phyloP scores from a whole-genome alignment of 371 early-diverging fungal species.

The Gilbertella persicaria region DNA sequence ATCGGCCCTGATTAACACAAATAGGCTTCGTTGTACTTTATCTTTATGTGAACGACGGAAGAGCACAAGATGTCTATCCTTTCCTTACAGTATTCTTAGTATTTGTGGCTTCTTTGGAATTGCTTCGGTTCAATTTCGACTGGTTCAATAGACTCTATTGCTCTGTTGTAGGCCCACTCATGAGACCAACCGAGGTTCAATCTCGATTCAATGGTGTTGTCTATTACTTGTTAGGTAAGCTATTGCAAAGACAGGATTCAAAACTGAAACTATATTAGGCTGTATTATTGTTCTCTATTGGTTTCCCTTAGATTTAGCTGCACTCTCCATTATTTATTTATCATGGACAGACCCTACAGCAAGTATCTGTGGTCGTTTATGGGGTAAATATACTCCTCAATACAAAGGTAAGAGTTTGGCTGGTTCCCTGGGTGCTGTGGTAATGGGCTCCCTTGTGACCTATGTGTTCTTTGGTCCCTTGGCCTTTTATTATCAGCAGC shows the following conservation, averaged over 20 bases:
- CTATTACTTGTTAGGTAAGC: constrained; percentile 49
- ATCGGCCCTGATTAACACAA: not conserved
- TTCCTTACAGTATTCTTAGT: constrained; percentile 27
- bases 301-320: constrained; percentile 52
- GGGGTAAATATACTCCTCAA: constrained; percentile 50
- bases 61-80: constrained; percentile 36
- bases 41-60: constrained; percentile 33
- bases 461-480: constrained; percentile 39
- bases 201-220: constrained; percentile 51
- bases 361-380: constrained; percentile 50
- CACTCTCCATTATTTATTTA: constrained; percentile 55
- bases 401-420: constrained; percentile 55
- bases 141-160: constrained; percentile 53
- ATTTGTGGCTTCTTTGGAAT: constrained; percentile 40
- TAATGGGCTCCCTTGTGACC: constrained; percentile 45
- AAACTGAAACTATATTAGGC: constrained; percentile 20
- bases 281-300: constrained; percentile 44
- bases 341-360: constrained; percentile 62
- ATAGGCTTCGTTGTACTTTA: constrained; percentile 52
- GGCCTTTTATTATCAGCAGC: not conserved
- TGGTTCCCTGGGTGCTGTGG: constrained; percentile 46
- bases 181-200: constrained; percentile 50
- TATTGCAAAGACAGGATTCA: not conserved
- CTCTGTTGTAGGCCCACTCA: constrained; percentile 45
- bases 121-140: constrained; percentile 43